Base-by-base conservation (phyloP, 257 asterid species). In the Haberlea rhodopensis region DNA sequence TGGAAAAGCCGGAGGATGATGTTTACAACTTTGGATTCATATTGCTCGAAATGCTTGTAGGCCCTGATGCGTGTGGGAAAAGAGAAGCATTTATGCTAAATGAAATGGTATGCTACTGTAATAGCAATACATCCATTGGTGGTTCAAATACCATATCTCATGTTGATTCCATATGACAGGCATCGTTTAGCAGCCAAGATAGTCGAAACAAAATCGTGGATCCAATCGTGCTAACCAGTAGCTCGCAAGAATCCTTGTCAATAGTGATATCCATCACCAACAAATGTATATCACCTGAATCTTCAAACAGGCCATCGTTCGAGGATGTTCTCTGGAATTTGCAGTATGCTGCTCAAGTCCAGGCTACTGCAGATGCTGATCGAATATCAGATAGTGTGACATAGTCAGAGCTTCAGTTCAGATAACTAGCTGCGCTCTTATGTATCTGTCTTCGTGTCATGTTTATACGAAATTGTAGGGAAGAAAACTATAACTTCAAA, bases 271-370 rank as follows among this genome's bases (percentile, higher is more conserved):
- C 96, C 75, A 86, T 92, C 75, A 89, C 99, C 43, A 92, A 82
- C 80, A 92, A 89, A 80, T 92, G 99, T 62, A 80, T 82, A 78
- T 89, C 95, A 7, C 71, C 85, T 0, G 99, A 85, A 53, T 57
- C 94, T 67, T 69, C 94, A 10, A 75, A 13, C 51, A 73, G 97
- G 2, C 97, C 99, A 49, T 85, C 97, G 6, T 81, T 87, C 54
- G 99, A 92, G 80, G 99, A 92, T 46, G 91, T 92, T 51, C 88
- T 92, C 9, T 92, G 99, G 99, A 92, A 92, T 79, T 76, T 89
- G 79, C 97, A 92, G 63, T 92, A 92, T 51, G 99, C 99, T 32
- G 94, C 99, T 77, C 97, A 92, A 75, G 94, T 92, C 57, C 99
- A 92, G 81, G 87, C 90, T 60, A 82, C 99, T 8, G 91, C 85